Evolutionary conservation across 495 filamentous ascomycete genomes (phyloP).

Genomic region (Geoglossum glabrum): DNA sequence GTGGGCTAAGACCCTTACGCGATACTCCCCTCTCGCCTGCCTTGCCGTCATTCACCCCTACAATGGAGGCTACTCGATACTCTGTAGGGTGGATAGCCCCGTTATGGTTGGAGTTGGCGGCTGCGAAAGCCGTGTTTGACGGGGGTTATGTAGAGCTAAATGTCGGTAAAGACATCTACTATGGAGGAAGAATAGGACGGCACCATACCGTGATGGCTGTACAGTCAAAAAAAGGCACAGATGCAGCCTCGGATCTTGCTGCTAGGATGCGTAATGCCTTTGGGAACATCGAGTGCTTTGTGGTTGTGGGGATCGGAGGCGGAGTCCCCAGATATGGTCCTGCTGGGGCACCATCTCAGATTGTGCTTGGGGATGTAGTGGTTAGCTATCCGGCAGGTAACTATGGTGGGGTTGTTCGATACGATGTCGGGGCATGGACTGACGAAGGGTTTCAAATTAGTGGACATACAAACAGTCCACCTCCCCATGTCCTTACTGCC

Average conservation of each 20-base stretch:
- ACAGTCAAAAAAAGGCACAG: neutral
- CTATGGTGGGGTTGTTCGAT: slow-evolving; percentile 2
- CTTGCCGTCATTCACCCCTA: too few species aligned
- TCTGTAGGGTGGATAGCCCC: slow-evolving; percentile 6
- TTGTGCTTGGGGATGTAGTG: neutral
- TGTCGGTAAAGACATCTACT: slow-evolving; percentile 1
- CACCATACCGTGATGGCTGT: slow-evolving; percentile 5
- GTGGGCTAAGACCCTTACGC: too few species aligned
- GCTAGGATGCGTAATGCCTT: slow-evolving; percentile 1
- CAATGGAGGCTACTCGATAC: neutral
- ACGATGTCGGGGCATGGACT: slow-evolving; percentile 1
- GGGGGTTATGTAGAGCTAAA: neutral
- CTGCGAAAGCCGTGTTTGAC: slow-evolving; percentile 1
- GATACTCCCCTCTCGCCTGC: too few species aligned
- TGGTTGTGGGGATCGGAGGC: slow-evolving; percentile 7
- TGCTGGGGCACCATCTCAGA: neutral
- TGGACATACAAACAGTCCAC: slow-evolving; percentile 16
- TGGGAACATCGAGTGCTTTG: neutral
- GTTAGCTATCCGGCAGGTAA: slow-evolving; percentile 4
- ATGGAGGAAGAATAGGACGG: neutral
- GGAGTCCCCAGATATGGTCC: slow-evolving; percentile 3
- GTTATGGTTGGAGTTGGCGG: neutral
- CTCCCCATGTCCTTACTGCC: slow-evolving; percentile 14
- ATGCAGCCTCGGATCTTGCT: slow-evolving; percentile 1
- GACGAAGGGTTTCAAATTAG: neutral